These are phyloP conservation scores for Colletotrichum endophyticum DNA, from an alignment of 2,329 filamentous ascomycete genomes.

Conservation along the genomic window DNA sequence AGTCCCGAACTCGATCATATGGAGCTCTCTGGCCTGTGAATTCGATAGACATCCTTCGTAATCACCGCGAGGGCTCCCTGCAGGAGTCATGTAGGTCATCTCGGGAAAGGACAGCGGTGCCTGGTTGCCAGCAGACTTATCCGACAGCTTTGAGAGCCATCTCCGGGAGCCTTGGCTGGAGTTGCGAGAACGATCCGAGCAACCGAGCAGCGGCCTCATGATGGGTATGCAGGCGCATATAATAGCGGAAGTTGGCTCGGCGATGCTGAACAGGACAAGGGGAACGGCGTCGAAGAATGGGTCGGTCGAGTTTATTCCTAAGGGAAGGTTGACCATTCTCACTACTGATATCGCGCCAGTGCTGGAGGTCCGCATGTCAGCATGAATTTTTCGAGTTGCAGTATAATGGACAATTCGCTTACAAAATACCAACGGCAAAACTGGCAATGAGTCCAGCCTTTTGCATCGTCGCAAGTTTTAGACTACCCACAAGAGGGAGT, in stretches of 20 bases:
- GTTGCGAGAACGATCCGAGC: background rate
- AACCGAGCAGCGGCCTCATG: background rate
- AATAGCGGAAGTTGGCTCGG: background rate
- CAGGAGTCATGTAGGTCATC: background rate
- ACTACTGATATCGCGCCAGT: background rate
- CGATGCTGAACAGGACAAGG: background rate
- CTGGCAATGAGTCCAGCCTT: conserved; percentile 1
- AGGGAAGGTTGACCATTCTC: background rate
- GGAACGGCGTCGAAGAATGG: background rate
- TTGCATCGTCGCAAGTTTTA: conserved; percentile 6
- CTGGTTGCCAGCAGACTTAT: background rate
- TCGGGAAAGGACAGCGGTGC: background rate
- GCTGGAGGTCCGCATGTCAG: background rate
- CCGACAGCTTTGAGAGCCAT: background rate
- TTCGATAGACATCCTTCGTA: background rate
- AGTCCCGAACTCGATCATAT: background rate
- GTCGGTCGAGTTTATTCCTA: background rate
- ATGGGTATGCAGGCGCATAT: background rate
- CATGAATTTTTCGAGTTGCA: too few species aligned
- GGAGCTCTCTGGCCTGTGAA: background rate
- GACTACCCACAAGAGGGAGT: background rate
- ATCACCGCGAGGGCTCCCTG: background rate
- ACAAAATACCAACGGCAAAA: conserved; percentile 19
- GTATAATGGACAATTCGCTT: background rate
- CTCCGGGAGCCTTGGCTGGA: background rate